Evolutionary conservation across 331 rosid species (phyloP), one percentile per base, ranked within the genome.

Genomic region (Malus hybrid): DNA sequence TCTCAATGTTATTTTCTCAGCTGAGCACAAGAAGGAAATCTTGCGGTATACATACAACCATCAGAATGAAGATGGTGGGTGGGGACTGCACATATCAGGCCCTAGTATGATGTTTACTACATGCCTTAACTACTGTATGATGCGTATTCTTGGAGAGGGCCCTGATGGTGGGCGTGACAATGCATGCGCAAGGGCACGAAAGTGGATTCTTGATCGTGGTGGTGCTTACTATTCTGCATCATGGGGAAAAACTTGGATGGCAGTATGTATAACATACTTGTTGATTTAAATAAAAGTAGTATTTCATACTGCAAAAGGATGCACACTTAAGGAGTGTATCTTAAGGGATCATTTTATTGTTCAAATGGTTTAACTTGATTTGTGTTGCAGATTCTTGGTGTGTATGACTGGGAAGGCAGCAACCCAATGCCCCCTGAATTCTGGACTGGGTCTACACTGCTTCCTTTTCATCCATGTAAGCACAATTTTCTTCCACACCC

Each of bases 231-330:
- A 86, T 19, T 73, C 84, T 56, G 89, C 93, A 56, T 92, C 96
- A 8, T 92, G 97, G 93, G 96, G 96, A 10, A 92, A 92, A 76
- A 82, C 85, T 10, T 92, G 96, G 97, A 89, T 92, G 78, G 86
- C 96, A 73, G 97, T 91, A 15, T 3, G 54, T 48, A 83, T 29
- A 60, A 8, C n/a, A 14, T 13, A 56, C 62, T 20, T n/a, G 63
- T 48, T 48, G 55, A 48, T 48, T 48, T 14, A 48, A 48, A 48
- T 48, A 48, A 42, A 39, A 39, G 54, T 48, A 14, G 19, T 5
- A 48, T 48, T 15, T 48, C 55, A 48, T 48, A 20, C 29, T 20
- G 63, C 68, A 56, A 59, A 71, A 48, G 65, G 14, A 42, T 54
- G 11, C 6, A 13, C 44, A 42, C 59, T 46, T 39, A 67, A 50